These are phyloP conservation scores for Quercus tomentella DNA, from an alignment of 331 rosid genomes.

Conservation along the genomic window DNA sequence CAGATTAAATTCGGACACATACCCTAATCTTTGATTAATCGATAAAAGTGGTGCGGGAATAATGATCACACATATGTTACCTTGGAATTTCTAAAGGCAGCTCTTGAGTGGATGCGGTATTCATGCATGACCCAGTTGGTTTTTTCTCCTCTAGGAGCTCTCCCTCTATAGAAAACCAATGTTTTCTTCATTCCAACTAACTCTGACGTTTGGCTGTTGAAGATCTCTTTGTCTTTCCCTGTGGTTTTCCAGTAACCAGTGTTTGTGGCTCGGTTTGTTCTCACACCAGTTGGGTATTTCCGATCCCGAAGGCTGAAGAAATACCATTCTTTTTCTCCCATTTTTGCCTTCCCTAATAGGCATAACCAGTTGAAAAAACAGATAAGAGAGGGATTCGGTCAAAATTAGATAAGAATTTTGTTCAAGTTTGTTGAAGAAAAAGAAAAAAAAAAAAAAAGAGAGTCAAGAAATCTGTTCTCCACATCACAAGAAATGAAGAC, in stretches of 20 bases:
- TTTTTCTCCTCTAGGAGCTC: conserved; percentile 97
- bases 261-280: conserved; percentile 93
- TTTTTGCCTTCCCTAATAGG: conserved; percentile 80
- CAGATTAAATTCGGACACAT: too few relatives aligned
- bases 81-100: conserved; percentile 56
- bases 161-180: conserved; percentile 86
- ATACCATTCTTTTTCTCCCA: conserved; percentile 98
- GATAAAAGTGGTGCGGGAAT: too few relatives aligned
- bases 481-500: conserved; percentile 25
- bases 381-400: not conserved
- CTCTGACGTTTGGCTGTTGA: conserved; percentile 63
- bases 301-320: conserved; percentile 89
- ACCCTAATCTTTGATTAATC: too few relatives aligned
- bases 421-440: conserved; percentile 9
- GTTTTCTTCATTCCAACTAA: conserved; percentile 96
- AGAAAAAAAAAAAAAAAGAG: not conserved
- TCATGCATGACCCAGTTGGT: conserved; percentile 98
- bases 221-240: conserved; percentile 87
- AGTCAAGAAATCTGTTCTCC: not conserved
- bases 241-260: conserved; percentile 97
- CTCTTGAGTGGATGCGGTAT: conserved; percentile 77
- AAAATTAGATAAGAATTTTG: not conserved
- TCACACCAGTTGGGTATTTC: conserved; percentile 90
- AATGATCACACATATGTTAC: conserved; percentile 30
- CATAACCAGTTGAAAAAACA: not conserved